phyloP scores from a whole-genome alignment of 2,329 filamentous ascomycete genomes.

The Alternaria sp. region DNA sequence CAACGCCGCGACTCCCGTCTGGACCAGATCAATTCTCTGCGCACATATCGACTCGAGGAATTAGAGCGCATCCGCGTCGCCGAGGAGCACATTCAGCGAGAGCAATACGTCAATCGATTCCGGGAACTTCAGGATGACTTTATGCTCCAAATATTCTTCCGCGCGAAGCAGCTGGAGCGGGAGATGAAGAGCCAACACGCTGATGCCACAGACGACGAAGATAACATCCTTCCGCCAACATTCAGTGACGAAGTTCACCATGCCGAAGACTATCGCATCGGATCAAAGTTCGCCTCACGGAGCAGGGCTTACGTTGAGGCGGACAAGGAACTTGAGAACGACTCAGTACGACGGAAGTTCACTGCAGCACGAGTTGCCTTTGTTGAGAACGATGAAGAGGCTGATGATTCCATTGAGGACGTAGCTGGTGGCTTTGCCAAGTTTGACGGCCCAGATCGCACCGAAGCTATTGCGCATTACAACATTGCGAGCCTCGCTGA shows the following conservation, averaged over 20 bases:
- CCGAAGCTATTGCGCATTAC: constrained; percentile 48
- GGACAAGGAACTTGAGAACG: constrained; percentile 44
- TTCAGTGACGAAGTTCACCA: constrained; percentile 35
- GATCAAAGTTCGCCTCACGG: constrained; percentile 48
- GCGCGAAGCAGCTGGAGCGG: constrained; percentile 46
- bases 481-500: constrained; percentile 45
- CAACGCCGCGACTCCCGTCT: constrained; percentile 52
- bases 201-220: constrained; percentile 51
- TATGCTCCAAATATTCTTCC: constrained; percentile 47
- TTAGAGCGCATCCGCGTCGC: constrained; percentile 43
- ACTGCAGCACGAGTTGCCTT: constrained; percentile 29
- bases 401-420: constrained; percentile 39
- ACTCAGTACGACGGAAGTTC: constrained; percentile 33
- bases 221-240: constrained; percentile 44
- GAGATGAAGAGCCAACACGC: constrained; percentile 43
- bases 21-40: constrained; percentile 46
- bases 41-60: constrained; percentile 46
- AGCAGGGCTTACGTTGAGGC: constrained; percentile 51
- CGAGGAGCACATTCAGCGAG: constrained; percentile 42
- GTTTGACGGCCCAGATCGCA: constrained; percentile 50
- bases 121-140: constrained; percentile 41
- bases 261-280: constrained; percentile 34
- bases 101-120: constrained; percentile 47
- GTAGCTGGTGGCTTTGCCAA: constrained; percentile 47
- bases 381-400: constrained; percentile 38